Percentiles rank a stretch among this genome's conserved stretches.
phyloP scores from a whole-genome alignment of 768 basidiomycete species.

The Boletus edulis region DNA sequence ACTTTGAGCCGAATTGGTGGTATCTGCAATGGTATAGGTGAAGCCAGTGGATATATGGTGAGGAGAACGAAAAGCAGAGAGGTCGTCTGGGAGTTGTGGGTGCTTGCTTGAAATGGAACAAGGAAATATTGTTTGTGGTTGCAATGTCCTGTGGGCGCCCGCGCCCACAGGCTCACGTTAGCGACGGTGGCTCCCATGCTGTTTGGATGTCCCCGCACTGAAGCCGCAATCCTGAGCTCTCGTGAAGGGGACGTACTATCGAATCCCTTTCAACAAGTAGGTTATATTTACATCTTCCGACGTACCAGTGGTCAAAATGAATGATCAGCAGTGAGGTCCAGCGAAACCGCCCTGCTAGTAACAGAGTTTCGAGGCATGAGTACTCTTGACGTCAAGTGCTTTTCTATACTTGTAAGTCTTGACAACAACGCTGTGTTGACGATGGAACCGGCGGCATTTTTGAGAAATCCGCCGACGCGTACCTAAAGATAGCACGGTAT shows the following conservation, averaged over 20 bases:
- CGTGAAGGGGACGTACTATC: too few species aligned
- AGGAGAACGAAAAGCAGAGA: not conserved
- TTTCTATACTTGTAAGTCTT: not conserved
- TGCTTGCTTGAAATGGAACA: constrained; percentile 5
- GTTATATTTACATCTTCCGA: not conserved
- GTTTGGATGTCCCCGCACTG: constrained; percentile 2
- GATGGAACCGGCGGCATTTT: too few species aligned
- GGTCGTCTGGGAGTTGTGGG: not conserved
- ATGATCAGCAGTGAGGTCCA: not conserved
- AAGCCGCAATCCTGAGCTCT: not conserved
- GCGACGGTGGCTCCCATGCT: not conserved
- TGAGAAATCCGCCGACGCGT: not conserved
- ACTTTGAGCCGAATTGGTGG: not conserved
- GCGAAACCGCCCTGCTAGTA: too few species aligned
- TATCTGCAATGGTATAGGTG: constrained; percentile 3
- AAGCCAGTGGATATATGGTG: not conserved
- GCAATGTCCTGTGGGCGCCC: constrained; percentile 16
- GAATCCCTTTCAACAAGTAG: not conserved
- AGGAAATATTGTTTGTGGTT: constrained; percentile 12
- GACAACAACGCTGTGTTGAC: not conserved
- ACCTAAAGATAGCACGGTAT: not conserved
- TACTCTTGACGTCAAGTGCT: not conserved
- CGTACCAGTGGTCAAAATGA: not conserved
- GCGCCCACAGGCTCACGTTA: constrained; percentile 1
- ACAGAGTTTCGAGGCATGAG: not conserved